phyloP scores from a whole-genome alignment of 176 grass and related monocot genomes.

The Cocos nucifera region DNA sequence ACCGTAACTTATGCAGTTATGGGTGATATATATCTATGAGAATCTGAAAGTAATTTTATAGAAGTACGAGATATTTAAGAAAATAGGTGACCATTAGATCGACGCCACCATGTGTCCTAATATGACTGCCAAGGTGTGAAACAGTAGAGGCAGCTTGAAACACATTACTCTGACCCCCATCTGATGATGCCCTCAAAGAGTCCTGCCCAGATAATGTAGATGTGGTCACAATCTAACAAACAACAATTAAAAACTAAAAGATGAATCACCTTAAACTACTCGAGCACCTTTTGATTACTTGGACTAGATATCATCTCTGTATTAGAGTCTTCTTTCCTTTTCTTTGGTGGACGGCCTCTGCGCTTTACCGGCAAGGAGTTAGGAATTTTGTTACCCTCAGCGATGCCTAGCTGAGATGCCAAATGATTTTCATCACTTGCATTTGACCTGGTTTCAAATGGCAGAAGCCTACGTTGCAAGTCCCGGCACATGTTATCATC shows the following conservation, averaged over 20 bases:
- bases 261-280: slow-evolving; percentile 5
- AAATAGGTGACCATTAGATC: slow-evolving; percentile 46
- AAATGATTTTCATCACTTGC: slow-evolving; percentile 35
- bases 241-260: background rate
- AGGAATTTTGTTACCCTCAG: slow-evolving; percentile 27
- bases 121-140: slow-evolving; percentile 56
- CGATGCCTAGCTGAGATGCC: slow-evolving; percentile 25
- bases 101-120: slow-evolving; percentile 43
- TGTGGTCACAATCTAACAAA: slow-evolving; percentile 12
- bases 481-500: slow-evolving; percentile 60
- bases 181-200: slow-evolving; percentile 32
- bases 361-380: slow-evolving; percentile 41
- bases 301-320: slow-evolving; percentile 37
- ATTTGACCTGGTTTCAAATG: slow-evolving; percentile 25
- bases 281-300: slow-evolving; percentile 25
- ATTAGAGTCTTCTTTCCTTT: slow-evolving; percentile 56
- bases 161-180: slow-evolving; percentile 35
- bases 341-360: slow-evolving; percentile 65
- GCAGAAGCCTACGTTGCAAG: slow-evolving; percentile 48
- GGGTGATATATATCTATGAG: no score
- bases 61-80: slow-evolving; percentile 7
- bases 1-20: no score
- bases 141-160: slow-evolving; percentile 54
- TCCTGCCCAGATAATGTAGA: slow-evolving; percentile 23
- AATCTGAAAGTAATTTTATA: no score